Evolutionary conservation across 1,284 basidiomycete species (phyloP).

Genomic region (Paramarasmius palmivorus): DNA sequence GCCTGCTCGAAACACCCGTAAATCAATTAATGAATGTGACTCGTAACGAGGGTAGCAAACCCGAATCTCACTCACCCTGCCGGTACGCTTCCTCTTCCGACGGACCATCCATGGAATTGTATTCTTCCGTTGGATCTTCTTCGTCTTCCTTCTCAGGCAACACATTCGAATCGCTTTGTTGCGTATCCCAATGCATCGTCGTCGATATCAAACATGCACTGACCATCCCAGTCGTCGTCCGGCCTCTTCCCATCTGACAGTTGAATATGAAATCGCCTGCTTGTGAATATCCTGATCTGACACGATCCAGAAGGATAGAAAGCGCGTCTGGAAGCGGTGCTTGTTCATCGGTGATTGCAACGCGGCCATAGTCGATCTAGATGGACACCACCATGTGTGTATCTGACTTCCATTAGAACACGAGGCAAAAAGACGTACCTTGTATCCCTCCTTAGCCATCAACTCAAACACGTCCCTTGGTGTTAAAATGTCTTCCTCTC

Average conservation of each 20-base stretch:
- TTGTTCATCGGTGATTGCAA: slow-evolving; percentile 96
- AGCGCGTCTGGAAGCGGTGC: slow-evolving; percentile 89
- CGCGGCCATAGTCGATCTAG: slow-evolving; percentile 82
- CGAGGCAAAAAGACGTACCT: slow-evolving; percentile 45
- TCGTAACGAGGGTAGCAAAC: neutral
- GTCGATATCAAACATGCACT: slow-evolving; percentile 87
- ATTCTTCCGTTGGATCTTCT: slow-evolving; percentile 45
- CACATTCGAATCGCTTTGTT: slow-evolving; percentile 35
- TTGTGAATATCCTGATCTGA: slow-evolving; percentile 62
- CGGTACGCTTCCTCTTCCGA: slow-evolving; percentile 87
- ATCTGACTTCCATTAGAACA: neutral
- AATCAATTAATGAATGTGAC: slow-evolving; percentile 3
- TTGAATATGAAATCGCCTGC: slow-evolving; percentile 84
- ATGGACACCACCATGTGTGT: slow-evolving; percentile 6
- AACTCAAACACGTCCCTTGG: slow-evolving; percentile 84
- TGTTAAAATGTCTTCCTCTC: slow-evolving; percentile 89
- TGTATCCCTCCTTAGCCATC: slow-evolving; percentile 77
- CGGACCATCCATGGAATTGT: slow-evolving; percentile 73
- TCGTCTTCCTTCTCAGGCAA: slow-evolving; percentile 29
- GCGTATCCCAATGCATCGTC: slow-evolving; percentile 59
- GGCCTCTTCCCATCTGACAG: slow-evolving; percentile 84
- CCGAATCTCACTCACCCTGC: slow-evolving; percentile 70
- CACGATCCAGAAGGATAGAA: slow-evolving; percentile 74
- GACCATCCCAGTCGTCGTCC: slow-evolving; percentile 93
- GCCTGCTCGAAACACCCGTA: slow-evolving; percentile 44